phyloP scores from a whole-genome alignment of 2,329 filamentous ascomycete species.

The Proliferodiscus dingleyae region DNA sequence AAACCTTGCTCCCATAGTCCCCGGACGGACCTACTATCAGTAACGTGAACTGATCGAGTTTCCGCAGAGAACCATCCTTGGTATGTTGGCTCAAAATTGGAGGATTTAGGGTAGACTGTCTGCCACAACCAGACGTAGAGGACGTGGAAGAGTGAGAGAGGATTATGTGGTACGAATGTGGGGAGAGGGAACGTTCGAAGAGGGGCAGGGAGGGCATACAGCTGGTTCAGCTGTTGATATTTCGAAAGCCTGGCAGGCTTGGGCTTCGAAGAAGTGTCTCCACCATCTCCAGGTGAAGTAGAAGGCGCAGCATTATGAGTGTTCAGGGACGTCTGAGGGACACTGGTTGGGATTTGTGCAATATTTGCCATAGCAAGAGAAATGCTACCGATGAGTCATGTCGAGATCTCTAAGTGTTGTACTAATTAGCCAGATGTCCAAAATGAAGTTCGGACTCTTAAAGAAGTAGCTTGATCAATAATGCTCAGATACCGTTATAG shows the following conservation, averaged over 20 bases:
- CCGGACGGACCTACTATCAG: conserved; percentile 67
- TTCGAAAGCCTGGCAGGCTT: conserved; percentile 20
- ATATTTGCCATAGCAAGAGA: conserved; percentile 24
- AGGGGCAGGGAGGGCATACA: conserved; percentile 78
- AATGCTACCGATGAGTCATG: conserved; percentile 24
- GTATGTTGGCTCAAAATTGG: conserved; percentile 61
- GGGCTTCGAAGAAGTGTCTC: conserved; percentile 6
- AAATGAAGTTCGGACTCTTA: conserved; percentile 1
- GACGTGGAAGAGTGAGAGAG: conserved; percentile 78
- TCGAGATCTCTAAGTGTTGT: conserved; percentile 11
- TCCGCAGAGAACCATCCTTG: conserved; percentile 74
- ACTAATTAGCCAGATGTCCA: conserved; percentile 11
- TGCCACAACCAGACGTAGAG: conserved; percentile 73
- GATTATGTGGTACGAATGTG: conserved; percentile 85
- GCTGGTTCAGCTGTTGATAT: conserved; percentile 54
- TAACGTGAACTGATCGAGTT: conserved; percentile 80
- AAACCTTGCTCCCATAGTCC: conserved; percentile 96
- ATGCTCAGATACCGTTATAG: conserved; percentile 97
- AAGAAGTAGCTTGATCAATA: conserved; percentile 25
- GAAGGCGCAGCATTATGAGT: conserved; percentile 4
- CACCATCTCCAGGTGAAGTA: not conserved
- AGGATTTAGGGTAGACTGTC: conserved; percentile 57
- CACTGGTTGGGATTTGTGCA: conserved; percentile 3
- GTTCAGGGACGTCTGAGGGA: conserved; percentile 1
- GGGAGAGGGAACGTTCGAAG: conserved; percentile 80